Conservation (phyloP, 768 basidiomycete species). For the Agaricus subrufescens region DNA sequence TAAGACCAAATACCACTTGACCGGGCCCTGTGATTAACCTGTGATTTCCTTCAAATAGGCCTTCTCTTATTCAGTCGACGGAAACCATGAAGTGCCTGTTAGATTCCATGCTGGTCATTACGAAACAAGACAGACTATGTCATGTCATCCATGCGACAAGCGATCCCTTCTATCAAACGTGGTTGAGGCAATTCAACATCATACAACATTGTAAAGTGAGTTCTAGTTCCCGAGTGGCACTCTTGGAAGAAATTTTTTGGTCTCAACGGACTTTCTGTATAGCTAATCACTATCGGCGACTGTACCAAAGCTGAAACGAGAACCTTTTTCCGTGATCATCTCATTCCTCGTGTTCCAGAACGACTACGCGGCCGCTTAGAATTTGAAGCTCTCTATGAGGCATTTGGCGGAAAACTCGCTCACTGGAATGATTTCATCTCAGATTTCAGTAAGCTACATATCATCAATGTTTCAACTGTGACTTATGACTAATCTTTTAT, state of each 20-base stretch:
- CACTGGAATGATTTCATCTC: conserved; percentile 81
- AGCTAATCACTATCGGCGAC: conserved; percentile 80
- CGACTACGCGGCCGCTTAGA: conserved; percentile 46
- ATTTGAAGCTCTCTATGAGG: conserved; percentile 72
- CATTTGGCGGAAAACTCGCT: conserved; percentile 80
- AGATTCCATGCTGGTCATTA: conserved; percentile 82
- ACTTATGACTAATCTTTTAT: not conserved
- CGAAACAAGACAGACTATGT: conserved; percentile 83
- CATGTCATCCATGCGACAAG: conserved; percentile 81
- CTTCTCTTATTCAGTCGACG: conserved; percentile 67
- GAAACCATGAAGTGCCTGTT: conserved; percentile 83
- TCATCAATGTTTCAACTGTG: not conserved
- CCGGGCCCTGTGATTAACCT: not conserved
- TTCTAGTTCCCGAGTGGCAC: not conserved
- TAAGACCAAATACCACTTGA: conserved; percentile 25
- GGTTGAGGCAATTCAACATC: conserved; percentile 74
- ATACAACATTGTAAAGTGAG: conserved; percentile 79
- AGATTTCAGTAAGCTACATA: conserved; percentile 52
- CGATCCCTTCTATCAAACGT: conserved; percentile 82
- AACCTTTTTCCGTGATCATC: conserved; percentile 56
- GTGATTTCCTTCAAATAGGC: conserved; percentile 33
- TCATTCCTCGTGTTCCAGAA: conserved; percentile 71
- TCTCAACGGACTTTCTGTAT: not conserved
- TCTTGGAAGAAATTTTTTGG: not conserved
- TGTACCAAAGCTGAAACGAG: conserved; percentile 69